These are phyloP conservation scores for Russula olivacea DNA, from an alignment of 768 basidiomycete genomes.

Conservation along the genomic window DNA sequence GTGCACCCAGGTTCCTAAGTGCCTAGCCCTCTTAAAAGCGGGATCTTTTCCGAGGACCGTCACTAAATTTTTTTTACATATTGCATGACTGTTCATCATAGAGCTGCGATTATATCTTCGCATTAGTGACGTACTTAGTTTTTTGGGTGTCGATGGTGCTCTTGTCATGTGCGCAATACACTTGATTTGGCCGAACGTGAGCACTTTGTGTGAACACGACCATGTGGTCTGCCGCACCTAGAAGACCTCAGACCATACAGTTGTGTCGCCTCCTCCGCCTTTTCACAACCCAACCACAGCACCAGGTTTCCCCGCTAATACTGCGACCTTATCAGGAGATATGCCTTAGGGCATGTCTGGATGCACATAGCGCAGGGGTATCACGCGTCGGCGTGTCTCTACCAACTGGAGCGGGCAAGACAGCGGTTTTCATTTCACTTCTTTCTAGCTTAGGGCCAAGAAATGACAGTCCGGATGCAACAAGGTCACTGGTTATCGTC, in stretches of 20 bases:
- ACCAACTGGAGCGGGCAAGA: slow-evolving; percentile 85
- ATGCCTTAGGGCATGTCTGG: slow-evolving; percentile 70
- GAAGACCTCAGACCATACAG: not conserved
- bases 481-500: slow-evolving; percentile 73
- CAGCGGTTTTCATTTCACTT: slow-evolving; percentile 84
- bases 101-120: slow-evolving; percentile 33
- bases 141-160: slow-evolving; percentile 24
- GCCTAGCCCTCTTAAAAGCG: slow-evolving; percentile 24
- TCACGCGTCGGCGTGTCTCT: slow-evolving; percentile 78
- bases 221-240: not conserved
- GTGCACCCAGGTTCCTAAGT: slow-evolving; percentile 36
- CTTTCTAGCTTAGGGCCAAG: slow-evolving; percentile 53
- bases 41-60: slow-evolving; percentile 21
- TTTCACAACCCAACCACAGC: not conserved
- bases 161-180: slow-evolving; percentile 16
- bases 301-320: slow-evolving; percentile 28
- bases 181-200: slow-evolving; percentile 2
- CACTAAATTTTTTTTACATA: slow-evolving; percentile 32
- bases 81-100: slow-evolving; percentile 32
- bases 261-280: slow-evolving; percentile 3
- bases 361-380: slow-evolving; percentile 60
- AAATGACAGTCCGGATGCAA: slow-evolving; percentile 38
- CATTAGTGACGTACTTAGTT: slow-evolving; percentile 25
- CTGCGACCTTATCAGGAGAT: slow-evolving; percentile 87
- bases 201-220: not conserved